A percentile compares a stretch with the other conserved stretches of the same genome.
Evolutionary conservation across 495 filamentous ascomycete genomes (phyloP).

Genomic region (Podospora didyma): DNA sequence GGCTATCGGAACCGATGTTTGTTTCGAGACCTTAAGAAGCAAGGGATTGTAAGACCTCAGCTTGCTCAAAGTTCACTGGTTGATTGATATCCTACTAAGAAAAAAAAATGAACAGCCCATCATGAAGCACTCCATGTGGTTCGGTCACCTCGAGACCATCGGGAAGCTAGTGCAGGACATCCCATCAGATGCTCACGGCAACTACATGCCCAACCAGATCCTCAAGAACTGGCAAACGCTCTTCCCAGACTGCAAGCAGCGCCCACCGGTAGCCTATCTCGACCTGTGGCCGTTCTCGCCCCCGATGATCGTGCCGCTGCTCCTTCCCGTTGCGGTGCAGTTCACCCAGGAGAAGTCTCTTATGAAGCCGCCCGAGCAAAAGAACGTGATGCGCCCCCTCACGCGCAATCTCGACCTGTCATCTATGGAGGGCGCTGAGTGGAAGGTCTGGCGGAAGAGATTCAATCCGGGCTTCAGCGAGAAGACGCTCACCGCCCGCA

Average conservation of each 20-base stretch:
- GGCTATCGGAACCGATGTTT: neutral
- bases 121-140: conserved; percentile 1
- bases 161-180: neutral
- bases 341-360: conserved; percentile 8
- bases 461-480: conserved; percentile 42
- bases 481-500: conserved; percentile 24
- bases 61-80: neutral
- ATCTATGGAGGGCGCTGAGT: conserved; percentile 26
- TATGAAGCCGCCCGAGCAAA: conserved; percentile 23
- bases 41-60: neutral
- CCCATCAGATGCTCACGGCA: conserved; percentile 2
- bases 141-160: conserved; percentile 7
- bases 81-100: neutral
- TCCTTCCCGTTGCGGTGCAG: conserved; percentile 6
- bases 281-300: conserved; percentile 42
- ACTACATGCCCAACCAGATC: conserved; percentile 7
- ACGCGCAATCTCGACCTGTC: conserved; percentile 26
- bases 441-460: conserved; percentile 32
- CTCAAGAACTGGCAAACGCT: conserved; percentile 16
- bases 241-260: conserved; percentile 22
- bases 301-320: conserved; percentile 25
- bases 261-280: conserved; percentile 35
- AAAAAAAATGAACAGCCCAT: neutral
- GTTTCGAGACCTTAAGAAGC: neutral
- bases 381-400: conserved; percentile 23